phyloP scores from a whole-genome alignment of 768 basidiomycete species.

The Hericium coralloides region DNA sequence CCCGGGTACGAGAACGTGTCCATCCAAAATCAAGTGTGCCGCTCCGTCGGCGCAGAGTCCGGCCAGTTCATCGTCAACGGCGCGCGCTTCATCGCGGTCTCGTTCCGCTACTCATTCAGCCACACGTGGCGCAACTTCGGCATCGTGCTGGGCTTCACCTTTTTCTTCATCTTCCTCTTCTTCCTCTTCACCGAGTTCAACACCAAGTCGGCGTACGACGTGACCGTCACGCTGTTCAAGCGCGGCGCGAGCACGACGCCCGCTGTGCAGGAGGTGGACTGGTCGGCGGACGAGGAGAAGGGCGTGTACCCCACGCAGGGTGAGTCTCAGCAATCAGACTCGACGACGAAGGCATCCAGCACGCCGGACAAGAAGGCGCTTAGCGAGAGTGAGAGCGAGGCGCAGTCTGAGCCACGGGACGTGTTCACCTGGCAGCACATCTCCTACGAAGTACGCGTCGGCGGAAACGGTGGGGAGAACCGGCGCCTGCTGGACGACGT shows the following conservation, averaged over 20 bases:
- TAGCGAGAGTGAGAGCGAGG: background rate
- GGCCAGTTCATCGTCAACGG: constrained; percentile 57
- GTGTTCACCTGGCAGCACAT: constrained; percentile 78
- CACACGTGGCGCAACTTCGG: constrained; percentile 61
- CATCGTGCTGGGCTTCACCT: constrained; percentile 55
- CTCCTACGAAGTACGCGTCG: constrained; percentile 53
- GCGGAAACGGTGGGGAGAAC: constrained; percentile 27
- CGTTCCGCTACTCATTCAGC: constrained; percentile 31
- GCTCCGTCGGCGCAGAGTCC: constrained; percentile 52
- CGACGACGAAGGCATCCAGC: background rate
- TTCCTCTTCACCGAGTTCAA: constrained; percentile 53
- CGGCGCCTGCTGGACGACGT: constrained; percentile 58
- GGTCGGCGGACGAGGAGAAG: background rate
- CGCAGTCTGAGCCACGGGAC: constrained; percentile 20
- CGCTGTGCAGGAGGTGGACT: constrained; percentile 1
- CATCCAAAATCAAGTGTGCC: constrained; percentile 66
- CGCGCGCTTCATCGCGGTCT: constrained; percentile 40
- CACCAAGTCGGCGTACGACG: constrained; percentile 26
- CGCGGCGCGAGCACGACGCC: constrained; percentile 33
- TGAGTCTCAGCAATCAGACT: too few relatives aligned
- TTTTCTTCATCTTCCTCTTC: constrained; percentile 49
- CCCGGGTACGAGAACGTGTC: constrained; percentile 51
- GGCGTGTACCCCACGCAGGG: background rate
- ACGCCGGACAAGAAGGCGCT: background rate
- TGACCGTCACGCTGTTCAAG: constrained; percentile 55